Evolutionary conservation across 2,329 filamentous ascomycete genomes (phyloP).

Genomic region (Tolypocladium nubicola): DNA sequence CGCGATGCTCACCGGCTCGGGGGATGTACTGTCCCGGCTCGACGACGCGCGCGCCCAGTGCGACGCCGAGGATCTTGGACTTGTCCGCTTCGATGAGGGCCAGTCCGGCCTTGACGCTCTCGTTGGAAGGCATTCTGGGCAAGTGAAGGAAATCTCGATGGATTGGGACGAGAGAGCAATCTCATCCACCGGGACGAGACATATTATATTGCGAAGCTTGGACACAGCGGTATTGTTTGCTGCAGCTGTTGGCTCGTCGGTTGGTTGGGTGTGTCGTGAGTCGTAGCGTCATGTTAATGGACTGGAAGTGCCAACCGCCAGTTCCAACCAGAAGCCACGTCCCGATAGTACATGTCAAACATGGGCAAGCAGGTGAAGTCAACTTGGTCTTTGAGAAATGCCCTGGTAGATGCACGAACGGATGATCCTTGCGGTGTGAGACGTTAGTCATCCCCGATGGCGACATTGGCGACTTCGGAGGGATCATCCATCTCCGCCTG

Average conservation of each 20-base stretch:
- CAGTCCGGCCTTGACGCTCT: conserved; percentile 1
- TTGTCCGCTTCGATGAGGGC: conserved; percentile 4
- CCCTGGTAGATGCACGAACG: too few species aligned
- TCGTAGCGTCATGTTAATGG: too few species aligned
- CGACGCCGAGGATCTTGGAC: conserved; percentile 8
- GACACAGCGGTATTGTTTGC: background rate
- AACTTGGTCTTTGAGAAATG: too few species aligned
- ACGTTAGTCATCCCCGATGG: too few species aligned
- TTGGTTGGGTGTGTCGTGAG: too few species aligned
- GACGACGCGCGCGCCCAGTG: conserved; percentile 3
- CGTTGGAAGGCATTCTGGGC: conserved; percentile 2
- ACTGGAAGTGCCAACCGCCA: too few species aligned
- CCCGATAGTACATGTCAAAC: too few species aligned
- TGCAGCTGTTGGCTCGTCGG: background rate
- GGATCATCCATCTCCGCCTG: too few species aligned
- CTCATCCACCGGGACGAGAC: background rate
- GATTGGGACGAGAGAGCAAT: background rate
- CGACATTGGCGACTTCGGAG: too few species aligned
- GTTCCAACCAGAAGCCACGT: too few species aligned
- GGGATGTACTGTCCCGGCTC: conserved; percentile 8
- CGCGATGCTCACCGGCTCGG: conserved; percentile 4
- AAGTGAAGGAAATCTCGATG: background rate
- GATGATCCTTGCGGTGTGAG: too few species aligned
- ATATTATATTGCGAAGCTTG: background rate
- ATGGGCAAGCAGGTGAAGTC: too few species aligned